Conservation (phyloP, 192 early-diverging fungal species). For the Radiomyces spectabilis region DNA sequence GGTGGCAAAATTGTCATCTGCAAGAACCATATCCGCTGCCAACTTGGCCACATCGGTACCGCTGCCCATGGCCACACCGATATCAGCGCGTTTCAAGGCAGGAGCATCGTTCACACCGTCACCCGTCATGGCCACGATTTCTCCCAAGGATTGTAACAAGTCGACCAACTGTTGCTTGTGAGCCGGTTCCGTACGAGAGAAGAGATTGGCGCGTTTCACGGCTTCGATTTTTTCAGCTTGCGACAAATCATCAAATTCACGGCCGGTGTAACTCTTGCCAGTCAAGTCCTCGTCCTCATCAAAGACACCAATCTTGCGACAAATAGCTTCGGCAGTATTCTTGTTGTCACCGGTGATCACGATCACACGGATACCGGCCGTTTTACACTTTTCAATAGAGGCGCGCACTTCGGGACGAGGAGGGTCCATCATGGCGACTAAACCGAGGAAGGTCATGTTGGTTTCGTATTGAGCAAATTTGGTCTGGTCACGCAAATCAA, state of each 20-base stretch:
- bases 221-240: slow-evolving; percentile 62
- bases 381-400: slow-evolving; percentile 80
- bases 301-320: slow-evolving; percentile 92
- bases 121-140: slow-evolving; percentile 92
- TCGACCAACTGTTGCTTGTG: slow-evolving; percentile 95
- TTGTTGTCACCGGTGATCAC: slow-evolving; percentile 98
- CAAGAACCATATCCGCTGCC: slow-evolving; percentile 94
- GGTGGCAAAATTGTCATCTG: slow-evolving; percentile 98
- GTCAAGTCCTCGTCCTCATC: slow-evolving; percentile 52
- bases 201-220: slow-evolving; percentile 71
- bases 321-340: slow-evolving; percentile 95
- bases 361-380: slow-evolving; percentile 96
- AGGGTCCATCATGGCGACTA: slow-evolving; percentile 97
- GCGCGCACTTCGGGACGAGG: slow-evolving; percentile 85
- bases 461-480: slow-evolving; percentile 71
- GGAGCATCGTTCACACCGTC: slow-evolving; percentile 99
- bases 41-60: slow-evolving; percentile 99
- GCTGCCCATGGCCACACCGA: slow-evolving; percentile 97
- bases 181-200: slow-evolving; percentile 91
- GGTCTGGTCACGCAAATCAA: slow-evolving; percentile 49
- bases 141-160: slow-evolving; percentile 75
- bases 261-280: slow-evolving; percentile 78
- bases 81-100: slow-evolving; percentile 95
- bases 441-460: slow-evolving; percentile 88
- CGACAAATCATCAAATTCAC: slow-evolving; percentile 89